Evolutionary conservation across 495 filamentous ascomycete genomes (phyloP).

Genomic region (Xanthoparmelia taractica): DNA sequence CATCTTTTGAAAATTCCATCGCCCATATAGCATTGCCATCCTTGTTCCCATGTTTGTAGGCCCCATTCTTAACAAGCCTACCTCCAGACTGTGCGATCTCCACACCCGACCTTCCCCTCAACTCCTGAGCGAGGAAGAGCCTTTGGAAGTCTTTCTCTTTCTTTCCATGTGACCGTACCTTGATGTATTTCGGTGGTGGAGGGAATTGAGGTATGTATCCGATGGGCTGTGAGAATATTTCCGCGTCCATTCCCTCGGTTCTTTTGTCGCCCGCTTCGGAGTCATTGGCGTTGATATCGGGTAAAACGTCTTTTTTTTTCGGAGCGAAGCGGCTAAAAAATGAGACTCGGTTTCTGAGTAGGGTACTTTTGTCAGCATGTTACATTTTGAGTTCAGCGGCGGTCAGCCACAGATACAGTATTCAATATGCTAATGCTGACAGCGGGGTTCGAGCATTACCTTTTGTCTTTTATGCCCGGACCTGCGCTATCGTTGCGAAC

Average conservation of each 20-base stretch:
- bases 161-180: constrained; percentile 73
- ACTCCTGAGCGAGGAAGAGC: constrained; percentile 85
- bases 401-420: constrained; percentile 6
- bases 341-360: constrained; percentile 68
- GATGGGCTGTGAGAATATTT: constrained; percentile 72
- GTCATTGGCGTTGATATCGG: constrained; percentile 55
- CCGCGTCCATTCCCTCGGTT: constrained; percentile 71
- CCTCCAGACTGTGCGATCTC: constrained; percentile 31
- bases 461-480: constrained; percentile 52
- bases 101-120: constrained; percentile 45
- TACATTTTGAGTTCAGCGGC: not conserved
- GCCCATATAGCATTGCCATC: constrained; percentile 70
- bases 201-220: constrained; percentile 85
- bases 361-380: constrained; percentile 20
- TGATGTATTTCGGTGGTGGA: constrained; percentile 85
- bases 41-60: constrained; percentile 34
- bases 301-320: constrained; percentile 60
- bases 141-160: constrained; percentile 74
- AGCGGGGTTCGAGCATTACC: constrained; percentile 40
- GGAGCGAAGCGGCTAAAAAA: constrained; percentile 83
- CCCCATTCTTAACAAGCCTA: constrained; percentile 19
- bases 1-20: constrained; percentile 86
- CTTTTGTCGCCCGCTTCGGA: constrained; percentile 63
- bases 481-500: constrained; percentile 31
- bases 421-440: constrained; percentile 11